These are phyloP conservation scores for Allium cepa DNA, from an alignment of 106 monocot species.

Conservation along the genomic window DNA sequence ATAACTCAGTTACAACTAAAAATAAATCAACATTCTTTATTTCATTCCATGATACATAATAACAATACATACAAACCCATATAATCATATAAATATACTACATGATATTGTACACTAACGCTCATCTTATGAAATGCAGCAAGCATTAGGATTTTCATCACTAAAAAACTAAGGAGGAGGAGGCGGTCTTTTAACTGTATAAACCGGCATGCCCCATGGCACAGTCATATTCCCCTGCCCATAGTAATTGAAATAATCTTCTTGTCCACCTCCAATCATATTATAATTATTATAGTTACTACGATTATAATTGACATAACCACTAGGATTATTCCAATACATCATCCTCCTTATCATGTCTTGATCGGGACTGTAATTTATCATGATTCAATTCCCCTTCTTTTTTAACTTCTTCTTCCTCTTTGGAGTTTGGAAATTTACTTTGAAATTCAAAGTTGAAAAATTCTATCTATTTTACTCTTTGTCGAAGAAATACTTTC, in stretches of 20 bases:
- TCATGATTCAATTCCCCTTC: not conserved
- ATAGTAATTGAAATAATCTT: not conserved
- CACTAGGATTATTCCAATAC: conserved; percentile 19
- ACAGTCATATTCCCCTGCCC: not conserved
- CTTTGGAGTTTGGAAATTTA: too few relatives aligned
- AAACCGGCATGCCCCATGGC: conserved; percentile 23
- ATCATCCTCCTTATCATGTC: conserved; percentile 56
- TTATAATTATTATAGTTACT: not conserved
- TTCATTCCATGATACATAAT: too few relatives aligned
- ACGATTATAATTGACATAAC: not conserved
- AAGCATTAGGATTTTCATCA: conserved; percentile 93
- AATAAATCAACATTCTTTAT: too few relatives aligned
- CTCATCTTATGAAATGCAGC: conserved; percentile 46
- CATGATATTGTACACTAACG: not conserved
- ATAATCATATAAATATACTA: not conserved
- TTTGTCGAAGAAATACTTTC: too few relatives aligned
- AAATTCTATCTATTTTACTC: too few relatives aligned
- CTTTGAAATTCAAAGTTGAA: too few relatives aligned
- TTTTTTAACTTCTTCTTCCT: not conserved
- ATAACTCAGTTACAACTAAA: too few relatives aligned
- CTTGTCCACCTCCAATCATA: not conserved
- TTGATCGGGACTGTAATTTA: not conserved
- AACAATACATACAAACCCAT: too few relatives aligned
- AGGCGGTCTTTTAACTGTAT: conserved; percentile 30
- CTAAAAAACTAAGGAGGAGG: conserved; percentile 78